Conservation (phyloP, 1,284 basidiomycete species). For the Polyporus tsugae region DNA sequence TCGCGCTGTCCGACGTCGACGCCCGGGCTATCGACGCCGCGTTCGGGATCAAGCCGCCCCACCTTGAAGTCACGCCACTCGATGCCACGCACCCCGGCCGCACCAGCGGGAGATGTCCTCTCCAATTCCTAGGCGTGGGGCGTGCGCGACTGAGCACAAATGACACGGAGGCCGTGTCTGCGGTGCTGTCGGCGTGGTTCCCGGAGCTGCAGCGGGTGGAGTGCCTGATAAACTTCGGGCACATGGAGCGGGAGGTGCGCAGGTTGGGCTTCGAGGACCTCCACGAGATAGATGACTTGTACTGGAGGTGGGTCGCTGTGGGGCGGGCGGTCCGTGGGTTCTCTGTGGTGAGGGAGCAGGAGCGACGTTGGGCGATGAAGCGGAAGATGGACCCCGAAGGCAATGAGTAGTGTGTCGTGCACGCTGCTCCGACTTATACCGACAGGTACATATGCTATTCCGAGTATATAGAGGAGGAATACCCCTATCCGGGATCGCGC, state of each 20-base stretch:
- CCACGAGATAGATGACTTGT: not conserved
- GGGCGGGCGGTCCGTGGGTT: not conserved
- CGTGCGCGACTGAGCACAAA: not conserved
- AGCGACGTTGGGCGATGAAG: not conserved
- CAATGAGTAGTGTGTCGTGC: not conserved
- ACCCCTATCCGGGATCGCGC: too few relatives aligned
- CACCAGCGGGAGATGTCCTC: not conserved
- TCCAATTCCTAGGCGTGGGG: not conserved
- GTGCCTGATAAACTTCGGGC: not conserved
- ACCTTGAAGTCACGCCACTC: not conserved
- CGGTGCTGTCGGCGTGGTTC: conserved; percentile 4
- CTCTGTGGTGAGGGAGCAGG: conserved; percentile 1
- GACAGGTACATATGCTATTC: too few relatives aligned
- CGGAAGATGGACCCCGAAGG: not conserved
- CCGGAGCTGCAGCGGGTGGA: not conserved
- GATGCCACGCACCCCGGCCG: not conserved
- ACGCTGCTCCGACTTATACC: not conserved
- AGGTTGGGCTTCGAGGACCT: not conserved
- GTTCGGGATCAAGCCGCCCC: not conserved
- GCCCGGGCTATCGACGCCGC: not conserved
- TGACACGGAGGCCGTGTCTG: not conserved
- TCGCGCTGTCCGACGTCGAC: conserved; percentile 6
- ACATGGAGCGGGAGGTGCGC: not conserved
- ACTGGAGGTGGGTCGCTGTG: not conserved
- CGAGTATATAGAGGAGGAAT: too few relatives aligned